Evolutionary conservation across 306 rosid species (phyloP).

Genomic region (Prunus campanulata): DNA sequence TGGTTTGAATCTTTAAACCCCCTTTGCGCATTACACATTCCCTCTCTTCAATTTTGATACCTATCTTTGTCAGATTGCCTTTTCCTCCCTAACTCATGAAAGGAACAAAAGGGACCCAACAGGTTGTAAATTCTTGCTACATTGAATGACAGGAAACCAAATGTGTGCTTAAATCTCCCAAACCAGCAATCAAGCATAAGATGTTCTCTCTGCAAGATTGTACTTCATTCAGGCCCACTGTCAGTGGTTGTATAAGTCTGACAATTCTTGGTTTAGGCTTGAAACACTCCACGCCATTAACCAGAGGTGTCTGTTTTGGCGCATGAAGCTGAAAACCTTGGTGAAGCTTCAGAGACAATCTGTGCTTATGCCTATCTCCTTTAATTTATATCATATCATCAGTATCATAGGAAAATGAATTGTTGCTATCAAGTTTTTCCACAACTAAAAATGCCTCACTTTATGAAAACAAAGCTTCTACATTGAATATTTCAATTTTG

Average conservation of each 20-base stretch:
- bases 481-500: background rate
- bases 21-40: background rate
- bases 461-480: background rate
- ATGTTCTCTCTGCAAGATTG: conserved; percentile 47
- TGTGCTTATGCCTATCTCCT: conserved; percentile 23
- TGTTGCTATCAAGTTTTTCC: background rate
- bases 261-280: conserved; percentile 38
- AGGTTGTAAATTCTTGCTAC: conserved; percentile 49
- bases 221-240: conserved; percentile 55
- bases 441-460: background rate
- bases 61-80: background rate
- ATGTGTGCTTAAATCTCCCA: conserved; percentile 68
- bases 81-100: background rate
- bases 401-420: background rate
- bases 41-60: background rate
- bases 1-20: background rate
- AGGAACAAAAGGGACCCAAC: conserved; percentile 17
- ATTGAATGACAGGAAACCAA: conserved; percentile 79
- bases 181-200: conserved; percentile 59
- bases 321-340: conserved; percentile 57
- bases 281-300: conserved; percentile 33
- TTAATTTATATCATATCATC: background rate
- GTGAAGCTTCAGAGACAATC: conserved; percentile 52
- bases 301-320: conserved; percentile 48
- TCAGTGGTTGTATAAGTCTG: conserved; percentile 50